Conservation (phyloP, 192 early-diverging fungal genomes). For the Coemansia sp. region DNA sequence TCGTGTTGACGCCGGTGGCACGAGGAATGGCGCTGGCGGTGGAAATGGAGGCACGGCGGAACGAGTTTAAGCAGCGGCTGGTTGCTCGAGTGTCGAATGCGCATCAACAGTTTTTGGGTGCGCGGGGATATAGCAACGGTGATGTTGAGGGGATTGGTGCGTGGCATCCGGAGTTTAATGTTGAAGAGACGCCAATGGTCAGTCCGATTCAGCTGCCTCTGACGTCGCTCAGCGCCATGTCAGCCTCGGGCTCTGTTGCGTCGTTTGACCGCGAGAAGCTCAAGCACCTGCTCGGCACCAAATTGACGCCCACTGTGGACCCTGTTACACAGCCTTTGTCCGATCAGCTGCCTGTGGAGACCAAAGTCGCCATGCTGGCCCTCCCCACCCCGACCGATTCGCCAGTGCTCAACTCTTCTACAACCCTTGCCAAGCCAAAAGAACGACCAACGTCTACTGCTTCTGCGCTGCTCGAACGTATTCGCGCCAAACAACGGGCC, state of each 20-base stretch:
- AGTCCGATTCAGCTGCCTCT: slow-evolving; percentile 31
- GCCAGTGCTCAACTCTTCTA: slow-evolving; percentile 10
- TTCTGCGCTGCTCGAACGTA: slow-evolving; percentile 42
- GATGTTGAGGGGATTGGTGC: slow-evolving; percentile 10
- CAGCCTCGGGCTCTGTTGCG: slow-evolving; percentile 11
- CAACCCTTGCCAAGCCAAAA: neutral
- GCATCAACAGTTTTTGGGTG: slow-evolving; percentile 21
- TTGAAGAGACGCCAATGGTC: slow-evolving; percentile 24
- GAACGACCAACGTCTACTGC: slow-evolving; percentile 12
- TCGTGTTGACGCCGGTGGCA: slow-evolving; percentile 24
- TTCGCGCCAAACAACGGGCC: slow-evolving; percentile 49
- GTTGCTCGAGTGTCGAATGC: slow-evolving; percentile 12
- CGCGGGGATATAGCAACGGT: slow-evolving; percentile 9
- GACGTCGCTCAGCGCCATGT: neutral
- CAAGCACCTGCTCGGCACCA: slow-evolving; percentile 30
- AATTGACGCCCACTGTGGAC: neutral
- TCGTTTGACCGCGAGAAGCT: slow-evolving; percentile 33
- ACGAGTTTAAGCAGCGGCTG: slow-evolving; percentile 24
- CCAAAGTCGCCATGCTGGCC: neutral
- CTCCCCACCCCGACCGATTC: slow-evolving; percentile 33
- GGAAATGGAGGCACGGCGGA: slow-evolving; percentile 31
- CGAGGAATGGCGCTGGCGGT: slow-evolving; percentile 22
- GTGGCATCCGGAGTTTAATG: slow-evolving; percentile 37
- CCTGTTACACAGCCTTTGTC: neutral
- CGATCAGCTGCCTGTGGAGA: neutral